A percentile compares a stretch with the other conserved stretches of the same genome.
Evolutionary conservation across 1,284 basidiomycete genomes (phyloP).

Genomic region (Ceratobasidium sp.): DNA sequence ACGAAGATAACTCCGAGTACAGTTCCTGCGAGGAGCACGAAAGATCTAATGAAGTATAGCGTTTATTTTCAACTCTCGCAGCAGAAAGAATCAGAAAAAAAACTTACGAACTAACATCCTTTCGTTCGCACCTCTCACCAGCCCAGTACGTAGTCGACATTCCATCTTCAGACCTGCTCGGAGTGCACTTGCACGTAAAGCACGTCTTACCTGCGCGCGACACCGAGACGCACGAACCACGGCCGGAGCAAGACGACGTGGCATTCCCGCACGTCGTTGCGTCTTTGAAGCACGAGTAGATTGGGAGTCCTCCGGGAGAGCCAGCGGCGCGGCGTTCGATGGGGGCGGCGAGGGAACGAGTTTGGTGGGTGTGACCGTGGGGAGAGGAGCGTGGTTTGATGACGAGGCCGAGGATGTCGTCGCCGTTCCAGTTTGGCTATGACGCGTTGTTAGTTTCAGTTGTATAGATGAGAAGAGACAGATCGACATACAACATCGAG

Average conservation of each 20-base stretch:
- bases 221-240: constrained; percentile 66
- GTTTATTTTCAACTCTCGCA: neutral
- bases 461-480: neutral
- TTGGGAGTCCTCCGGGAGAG: constrained; percentile 63
- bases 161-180: constrained; percentile 65
- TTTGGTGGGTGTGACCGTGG: constrained; percentile 4
- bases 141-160: constrained; percentile 67
- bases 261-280: constrained; percentile 66
- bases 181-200: constrained; percentile 74
- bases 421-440: constrained; percentile 25
- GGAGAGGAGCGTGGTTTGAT: constrained; percentile 40
- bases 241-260: constrained; percentile 74
- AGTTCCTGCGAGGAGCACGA: constrained; percentile 76
- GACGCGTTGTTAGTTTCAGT: neutral
- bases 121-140: constrained; percentile 75
- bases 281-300: constrained; percentile 71
- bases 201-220: constrained; percentile 72
- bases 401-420: constrained; percentile 39
- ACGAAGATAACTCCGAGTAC: constrained; percentile 70
- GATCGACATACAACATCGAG: constrained; percentile 52
- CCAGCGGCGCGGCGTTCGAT: constrained; percentile 51
- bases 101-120: constrained; percentile 79
- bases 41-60: constrained; percentile 61
- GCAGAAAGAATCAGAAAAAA: neutral
- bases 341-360: constrained; percentile 59